phyloP scores from a whole-genome alignment of 305 asterid genomes.

The Solanum hybrid region DNA sequence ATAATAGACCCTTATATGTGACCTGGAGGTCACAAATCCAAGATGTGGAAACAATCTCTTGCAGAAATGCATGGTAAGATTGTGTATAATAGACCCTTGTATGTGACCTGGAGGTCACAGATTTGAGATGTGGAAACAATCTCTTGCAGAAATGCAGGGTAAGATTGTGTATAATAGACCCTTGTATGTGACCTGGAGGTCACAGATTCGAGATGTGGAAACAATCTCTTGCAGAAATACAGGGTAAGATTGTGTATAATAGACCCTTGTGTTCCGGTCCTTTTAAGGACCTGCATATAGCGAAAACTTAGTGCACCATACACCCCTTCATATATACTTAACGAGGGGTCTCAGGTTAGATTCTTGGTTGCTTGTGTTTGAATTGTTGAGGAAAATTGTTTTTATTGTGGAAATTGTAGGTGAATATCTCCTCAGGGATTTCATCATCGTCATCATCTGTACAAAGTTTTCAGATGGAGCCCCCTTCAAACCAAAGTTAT shows the following conservation, averaged over 20 bases:
- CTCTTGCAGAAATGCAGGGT: no score
- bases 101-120: no score
- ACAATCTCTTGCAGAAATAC: background rate
- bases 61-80: no score
- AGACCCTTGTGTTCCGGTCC: background rate
- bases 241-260: background rate
- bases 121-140: no score
- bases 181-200: no score
- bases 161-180: no score
- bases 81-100: no score
- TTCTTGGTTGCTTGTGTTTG: background rate
- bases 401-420: conserved; percentile 26
- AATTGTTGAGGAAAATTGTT: background rate
- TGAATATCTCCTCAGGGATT: conserved; percentile 49
- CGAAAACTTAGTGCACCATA: background rate
- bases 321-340: background rate
- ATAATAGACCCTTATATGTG: no score
- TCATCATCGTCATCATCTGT: conserved; percentile 34
- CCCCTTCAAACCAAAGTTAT: conserved; percentile 96
- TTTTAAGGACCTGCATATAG: no score
- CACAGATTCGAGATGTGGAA: background rate
- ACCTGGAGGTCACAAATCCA: no score
- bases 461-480: conserved; percentile 60
- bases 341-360: background rate
- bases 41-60: no score